Evolutionary conservation across 768 basidiomycete species (phyloP).

Genomic region (Amanita jacksonii): DNA sequence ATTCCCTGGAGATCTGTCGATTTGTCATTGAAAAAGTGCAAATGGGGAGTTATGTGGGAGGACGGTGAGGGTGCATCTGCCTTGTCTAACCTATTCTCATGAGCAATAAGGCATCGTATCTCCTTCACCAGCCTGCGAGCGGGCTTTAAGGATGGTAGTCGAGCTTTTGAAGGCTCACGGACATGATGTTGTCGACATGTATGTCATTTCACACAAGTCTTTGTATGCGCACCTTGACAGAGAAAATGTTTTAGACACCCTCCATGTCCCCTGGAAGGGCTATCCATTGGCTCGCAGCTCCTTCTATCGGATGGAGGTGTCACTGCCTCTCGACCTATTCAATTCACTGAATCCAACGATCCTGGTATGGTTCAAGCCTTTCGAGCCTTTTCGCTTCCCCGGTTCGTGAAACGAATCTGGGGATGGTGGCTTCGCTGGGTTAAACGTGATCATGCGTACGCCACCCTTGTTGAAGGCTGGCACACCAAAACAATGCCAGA

Average conservation of each 20-base stretch:
- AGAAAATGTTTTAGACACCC: slow-evolving; percentile 21
- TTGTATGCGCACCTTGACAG: not conserved
- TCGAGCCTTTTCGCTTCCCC: slow-evolving; percentile 35
- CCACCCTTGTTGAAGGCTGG: slow-evolving; percentile 40
- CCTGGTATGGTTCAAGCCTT: slow-evolving; percentile 31
- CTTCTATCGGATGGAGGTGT: slow-evolving; percentile 42
- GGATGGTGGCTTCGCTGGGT: slow-evolving; percentile 44
- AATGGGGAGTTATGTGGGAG: slow-evolving; percentile 55
- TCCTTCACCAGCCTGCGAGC: slow-evolving; percentile 49
- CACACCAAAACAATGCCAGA: slow-evolving; percentile 34
- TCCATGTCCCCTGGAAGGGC: slow-evolving; percentile 40
- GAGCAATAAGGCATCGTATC: slow-evolving; percentile 35
- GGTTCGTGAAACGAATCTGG: slow-evolving; percentile 36
- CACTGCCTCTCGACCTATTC: slow-evolving; percentile 24
- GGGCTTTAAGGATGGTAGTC: slow-evolving; percentile 42
- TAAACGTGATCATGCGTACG: slow-evolving; percentile 41
- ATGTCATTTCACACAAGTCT: slow-evolving; percentile 11
- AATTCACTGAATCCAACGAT: slow-evolving; percentile 37
- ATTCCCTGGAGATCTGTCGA: slow-evolving; percentile 31
- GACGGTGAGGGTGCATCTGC: slow-evolving; percentile 34
- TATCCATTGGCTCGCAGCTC: slow-evolving; percentile 43
- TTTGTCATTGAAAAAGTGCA: slow-evolving; percentile 23
- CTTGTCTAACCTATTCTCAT: not conserved
- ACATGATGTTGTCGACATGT: slow-evolving; percentile 41
- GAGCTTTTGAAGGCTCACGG: slow-evolving; percentile 34